A percentile compares a stretch with the other conserved stretches of the same genome.
These are phyloP conservation scores for Colletotrichum lini DNA, from an alignment of 2,329 filamentous ascomycete genomes.

Conservation along the genomic window DNA sequence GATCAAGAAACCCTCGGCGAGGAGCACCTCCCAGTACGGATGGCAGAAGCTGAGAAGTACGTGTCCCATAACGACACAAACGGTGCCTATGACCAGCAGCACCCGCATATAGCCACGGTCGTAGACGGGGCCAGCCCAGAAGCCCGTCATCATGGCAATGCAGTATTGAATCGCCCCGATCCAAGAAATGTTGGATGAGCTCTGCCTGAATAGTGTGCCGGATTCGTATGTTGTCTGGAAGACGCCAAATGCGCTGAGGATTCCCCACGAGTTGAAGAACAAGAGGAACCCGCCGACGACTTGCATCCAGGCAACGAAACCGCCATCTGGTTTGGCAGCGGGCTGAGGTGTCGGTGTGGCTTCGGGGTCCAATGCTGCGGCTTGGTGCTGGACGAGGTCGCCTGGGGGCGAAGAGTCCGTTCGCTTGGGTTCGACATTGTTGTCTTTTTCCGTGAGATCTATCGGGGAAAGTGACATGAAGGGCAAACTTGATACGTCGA, in stretches of 20 bases:
- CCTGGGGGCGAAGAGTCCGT: not conserved
- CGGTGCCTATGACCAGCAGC: conserved; percentile 56
- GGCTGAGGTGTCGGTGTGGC: not conserved
- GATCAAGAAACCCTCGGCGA: conserved; percentile 60
- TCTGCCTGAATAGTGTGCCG: conserved; percentile 52
- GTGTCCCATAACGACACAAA: conserved; percentile 61
- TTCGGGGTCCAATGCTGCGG: not conserved
- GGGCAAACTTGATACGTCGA: not conserved
- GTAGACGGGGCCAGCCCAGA: conserved; percentile 57
- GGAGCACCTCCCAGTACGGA: conserved; percentile 60
- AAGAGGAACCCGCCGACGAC: conserved; percentile 66
- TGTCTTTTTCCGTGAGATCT: not conserved
- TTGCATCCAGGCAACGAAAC: conserved; percentile 69
- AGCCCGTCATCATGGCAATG: conserved; percentile 51
- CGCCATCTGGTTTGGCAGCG: conserved; percentile 57
- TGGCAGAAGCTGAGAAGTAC: conserved; percentile 56
- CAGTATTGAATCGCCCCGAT: conserved; percentile 63
- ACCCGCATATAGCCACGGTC: conserved; percentile 61
- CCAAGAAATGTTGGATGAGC: conserved; percentile 47
- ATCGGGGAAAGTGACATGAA: not conserved
- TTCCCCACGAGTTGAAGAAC: conserved; percentile 70
- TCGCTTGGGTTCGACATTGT: not conserved
- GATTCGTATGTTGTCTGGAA: conserved; percentile 70
- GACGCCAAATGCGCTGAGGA: conserved; percentile 62
- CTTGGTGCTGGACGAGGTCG: not conserved